Evolutionary conservation across 768 basidiomycete species (phyloP).

Genomic region (Hydnum rufescens): DNA sequence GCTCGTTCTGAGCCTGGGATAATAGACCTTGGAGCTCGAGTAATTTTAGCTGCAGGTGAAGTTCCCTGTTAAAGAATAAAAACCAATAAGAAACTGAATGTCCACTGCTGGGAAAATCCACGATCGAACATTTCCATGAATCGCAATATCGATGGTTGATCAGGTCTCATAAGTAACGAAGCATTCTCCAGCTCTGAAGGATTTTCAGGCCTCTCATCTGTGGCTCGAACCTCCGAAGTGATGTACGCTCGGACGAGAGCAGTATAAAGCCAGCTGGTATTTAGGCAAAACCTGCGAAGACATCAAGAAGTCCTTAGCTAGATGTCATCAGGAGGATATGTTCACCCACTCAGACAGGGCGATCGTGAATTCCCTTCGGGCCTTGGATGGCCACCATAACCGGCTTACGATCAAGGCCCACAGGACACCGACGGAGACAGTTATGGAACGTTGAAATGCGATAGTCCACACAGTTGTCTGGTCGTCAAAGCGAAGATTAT

Average conservation of each 20-base stretch:
- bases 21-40: slow-evolving; percentile 73
- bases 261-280: slow-evolving; percentile 89
- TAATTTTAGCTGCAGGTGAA: slow-evolving; percentile 81
- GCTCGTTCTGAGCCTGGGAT: slow-evolving; percentile 78
- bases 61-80: slow-evolving; percentile 44
- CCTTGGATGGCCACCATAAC: slow-evolving; percentile 94
- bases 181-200: too few relatives aligned
- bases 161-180: neutral
- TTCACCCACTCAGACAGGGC: slow-evolving; percentile 64
- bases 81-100: neutral
- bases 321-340: neutral
- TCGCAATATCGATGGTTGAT: slow-evolving; percentile 37
- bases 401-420: slow-evolving; percentile 80
- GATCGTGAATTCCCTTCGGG: slow-evolving; percentile 66
- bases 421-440: slow-evolving; percentile 70
- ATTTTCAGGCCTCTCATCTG: too few relatives aligned
- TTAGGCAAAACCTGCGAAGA: slow-evolving; percentile 57
- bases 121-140: slow-evolving; percentile 77
- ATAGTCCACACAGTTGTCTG: slow-evolving; percentile 46
- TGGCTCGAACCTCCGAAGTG: too few relatives aligned
- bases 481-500: slow-evolving; percentile 51
- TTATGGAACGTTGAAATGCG: slow-evolving; percentile 54
- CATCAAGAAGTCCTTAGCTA: neutral
- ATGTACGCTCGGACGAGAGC: slow-evolving; percentile 65
- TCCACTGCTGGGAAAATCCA: neutral